Evolutionary conservation across 1,139 yeast genomes (phyloP).

Genomic region (Pichia terricola): DNA sequence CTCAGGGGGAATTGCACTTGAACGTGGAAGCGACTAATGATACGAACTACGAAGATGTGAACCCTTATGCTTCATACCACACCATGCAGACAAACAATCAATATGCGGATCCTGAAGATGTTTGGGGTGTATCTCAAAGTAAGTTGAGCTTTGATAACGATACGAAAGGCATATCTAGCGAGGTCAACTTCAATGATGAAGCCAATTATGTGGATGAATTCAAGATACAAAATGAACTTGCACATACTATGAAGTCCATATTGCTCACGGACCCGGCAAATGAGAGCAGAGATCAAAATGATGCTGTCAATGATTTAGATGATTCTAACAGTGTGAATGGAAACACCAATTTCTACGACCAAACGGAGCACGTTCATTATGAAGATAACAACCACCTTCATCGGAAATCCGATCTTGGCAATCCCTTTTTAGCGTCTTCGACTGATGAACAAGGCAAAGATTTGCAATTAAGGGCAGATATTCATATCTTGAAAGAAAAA

Average conservation of each 20-base stretch:
- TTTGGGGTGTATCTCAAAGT: background rate
- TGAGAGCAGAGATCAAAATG: constrained; percentile 1
- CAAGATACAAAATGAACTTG: constrained; percentile 20
- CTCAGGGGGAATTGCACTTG: too few species aligned
- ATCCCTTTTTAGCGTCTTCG: constrained; percentile 17
- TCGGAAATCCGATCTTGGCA: constrained; percentile 6
- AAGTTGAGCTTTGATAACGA: too few species aligned
- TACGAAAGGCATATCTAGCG: too few species aligned
- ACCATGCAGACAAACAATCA: background rate
- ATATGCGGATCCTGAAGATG: background rate
- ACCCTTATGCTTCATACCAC: background rate
- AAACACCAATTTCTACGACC: background rate
- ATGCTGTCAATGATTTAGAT: constrained; percentile 1
- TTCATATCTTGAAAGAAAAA: constrained; percentile 20
- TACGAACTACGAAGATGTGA: too few species aligned
- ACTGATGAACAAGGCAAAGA: background rate
- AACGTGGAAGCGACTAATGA: too few species aligned
- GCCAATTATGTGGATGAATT: constrained; percentile 10
- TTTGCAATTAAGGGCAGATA: constrained; percentile 7
- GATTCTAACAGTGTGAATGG: constrained; percentile 1
- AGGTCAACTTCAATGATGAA: background rate
- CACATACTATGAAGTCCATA: constrained; percentile 21
- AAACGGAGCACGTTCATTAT: constrained; percentile 10
- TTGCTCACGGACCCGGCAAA: constrained; percentile 9
- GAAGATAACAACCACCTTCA: constrained; percentile 1